These are phyloP conservation scores for Melianthus villosus DNA, from an alignment of 441 rosid genomes.

Conservation along the genomic window DNA sequence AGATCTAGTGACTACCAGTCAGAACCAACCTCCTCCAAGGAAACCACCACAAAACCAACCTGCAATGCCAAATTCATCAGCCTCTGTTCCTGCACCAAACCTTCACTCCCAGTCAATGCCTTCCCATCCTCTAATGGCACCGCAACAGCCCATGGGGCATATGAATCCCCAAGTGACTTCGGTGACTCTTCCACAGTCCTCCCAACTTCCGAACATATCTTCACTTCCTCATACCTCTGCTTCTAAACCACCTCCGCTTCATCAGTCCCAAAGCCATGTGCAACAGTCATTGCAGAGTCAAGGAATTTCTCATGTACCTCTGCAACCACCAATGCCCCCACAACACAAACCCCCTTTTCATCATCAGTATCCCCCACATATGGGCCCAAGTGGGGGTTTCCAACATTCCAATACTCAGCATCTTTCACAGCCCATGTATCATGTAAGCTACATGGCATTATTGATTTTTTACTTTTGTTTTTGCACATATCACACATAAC, in stretches of 20 bases:
- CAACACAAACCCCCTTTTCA: constrained; percentile 46
- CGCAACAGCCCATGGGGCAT: constrained; percentile 52
- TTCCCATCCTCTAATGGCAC: constrained; percentile 31
- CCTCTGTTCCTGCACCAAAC: constrained; percentile 30
- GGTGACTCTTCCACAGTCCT: constrained; percentile 37
- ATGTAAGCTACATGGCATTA: too few species aligned
- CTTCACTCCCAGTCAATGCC: constrained; percentile 45
- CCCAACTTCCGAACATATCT: constrained; percentile 36
- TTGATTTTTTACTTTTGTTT: too few species aligned
- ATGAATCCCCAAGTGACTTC: constrained; percentile 31
- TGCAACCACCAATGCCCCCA: constrained; percentile 42
- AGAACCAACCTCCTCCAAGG: constrained; percentile 32
- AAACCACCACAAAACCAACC: constrained; percentile 43
- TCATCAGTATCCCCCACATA: constrained; percentile 48
- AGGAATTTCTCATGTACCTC: constrained; percentile 39
- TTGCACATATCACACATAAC: constrained; percentile 2
- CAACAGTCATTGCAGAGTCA: constrained; percentile 48
- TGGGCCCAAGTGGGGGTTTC: constrained; percentile 53
- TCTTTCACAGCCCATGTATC: constrained; percentile 56
- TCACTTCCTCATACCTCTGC: constrained; percentile 39
- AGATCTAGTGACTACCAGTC: too few species aligned
- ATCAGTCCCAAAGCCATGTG: constrained; percentile 58
- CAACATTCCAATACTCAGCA: constrained; percentile 59
- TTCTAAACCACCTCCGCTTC: constrained; percentile 41
- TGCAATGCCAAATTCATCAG: constrained; percentile 30